phyloP scores from a whole-genome alignment of 2,329 filamentous ascomycete species.

The Aaosphaeria pasadenensis region DNA sequence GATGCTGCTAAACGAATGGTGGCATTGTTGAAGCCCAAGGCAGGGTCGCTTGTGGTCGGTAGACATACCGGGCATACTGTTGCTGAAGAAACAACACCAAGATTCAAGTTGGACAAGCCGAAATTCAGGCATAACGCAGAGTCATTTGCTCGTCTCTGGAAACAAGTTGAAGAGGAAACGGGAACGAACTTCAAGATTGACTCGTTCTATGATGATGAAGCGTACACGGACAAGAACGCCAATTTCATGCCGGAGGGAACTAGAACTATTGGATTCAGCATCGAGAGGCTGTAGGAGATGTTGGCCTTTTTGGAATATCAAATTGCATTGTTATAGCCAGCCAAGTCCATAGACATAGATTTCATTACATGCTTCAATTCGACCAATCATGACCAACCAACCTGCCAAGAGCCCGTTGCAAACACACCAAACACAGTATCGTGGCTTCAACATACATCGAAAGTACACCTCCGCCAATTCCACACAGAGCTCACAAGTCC shows the following conservation, averaged over 20 bases:
- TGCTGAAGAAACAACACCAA: slow-evolving; percentile 20
- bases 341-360: background rate
- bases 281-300: slow-evolving; percentile 17
- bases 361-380: background rate
- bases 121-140: slow-evolving; percentile 38
- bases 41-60: slow-evolving; percentile 39
- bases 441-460: slow-evolving; percentile 5
- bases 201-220: no score
- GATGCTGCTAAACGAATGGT: slow-evolving; percentile 31
- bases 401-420: background rate
- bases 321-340: no score
- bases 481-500: background rate
- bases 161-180: slow-evolving; percentile 37
- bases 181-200: slow-evolving; percentile 36
- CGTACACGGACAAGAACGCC: background rate
- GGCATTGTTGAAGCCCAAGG: slow-evolving; percentile 28
- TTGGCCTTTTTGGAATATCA: background rate
- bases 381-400: background rate
- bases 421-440: background rate
- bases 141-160: slow-evolving; percentile 37
- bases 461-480: background rate
- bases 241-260: slow-evolving; percentile 20
- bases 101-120: slow-evolving; percentile 11
- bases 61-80: slow-evolving; percentile 34
- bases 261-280: slow-evolving; percentile 20